Base-by-base conservation (phyloP, 495 filamentous ascomycete species). In the Friedmanniomyces simplex region DNA sequence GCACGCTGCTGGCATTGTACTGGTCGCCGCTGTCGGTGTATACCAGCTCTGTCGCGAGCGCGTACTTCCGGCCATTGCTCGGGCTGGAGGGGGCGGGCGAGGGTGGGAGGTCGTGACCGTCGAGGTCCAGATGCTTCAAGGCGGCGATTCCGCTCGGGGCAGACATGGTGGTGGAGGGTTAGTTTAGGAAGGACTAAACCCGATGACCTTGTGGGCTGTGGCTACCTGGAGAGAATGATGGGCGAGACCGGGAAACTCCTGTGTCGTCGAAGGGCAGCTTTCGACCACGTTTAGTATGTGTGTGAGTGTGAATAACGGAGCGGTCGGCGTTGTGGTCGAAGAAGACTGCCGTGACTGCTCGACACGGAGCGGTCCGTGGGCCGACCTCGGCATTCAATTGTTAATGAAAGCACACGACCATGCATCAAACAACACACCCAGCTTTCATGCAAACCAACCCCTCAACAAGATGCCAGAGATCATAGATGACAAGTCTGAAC, bases 11-110 rank as follows among this genome's bases (percentile, higher is more conserved):
- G 45, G 93, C 81, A 70, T 91, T 90, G 74, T 96, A 95, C 73
- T 98, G 93, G 71, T 98, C 93, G 69, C 81, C 89, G 69, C 87
- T 79, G 59, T 98, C 93, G 39, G 91, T 97, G 68, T 90, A 96
- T 32, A 98, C 94, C 55, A 98, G 76, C 71, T 97, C 93, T 8
- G 93, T 98, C 41, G 91, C 91, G 57, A 97, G 79, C 48, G 91
- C 89, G 72, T 97, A 98, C 58, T 84, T 82, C 60, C 85, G 79
- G 34, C 90, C 90, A 65, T 81, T 82, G 65, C 82, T 82, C 20
- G 93, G 93, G 64, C 84, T 95, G 21, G 93, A 97, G 22, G 93
- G 93, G 16, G 93, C 88, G 2, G 93, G 93, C 0, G 94, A 96
- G 5, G 93, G 93, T 8, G 93, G 93, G 22, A 97, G 75, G 67